Evolutionary conservation across 1,139 yeast species (phyloP).

Genomic region (Hemisphaericaspora subhashii): DNA sequence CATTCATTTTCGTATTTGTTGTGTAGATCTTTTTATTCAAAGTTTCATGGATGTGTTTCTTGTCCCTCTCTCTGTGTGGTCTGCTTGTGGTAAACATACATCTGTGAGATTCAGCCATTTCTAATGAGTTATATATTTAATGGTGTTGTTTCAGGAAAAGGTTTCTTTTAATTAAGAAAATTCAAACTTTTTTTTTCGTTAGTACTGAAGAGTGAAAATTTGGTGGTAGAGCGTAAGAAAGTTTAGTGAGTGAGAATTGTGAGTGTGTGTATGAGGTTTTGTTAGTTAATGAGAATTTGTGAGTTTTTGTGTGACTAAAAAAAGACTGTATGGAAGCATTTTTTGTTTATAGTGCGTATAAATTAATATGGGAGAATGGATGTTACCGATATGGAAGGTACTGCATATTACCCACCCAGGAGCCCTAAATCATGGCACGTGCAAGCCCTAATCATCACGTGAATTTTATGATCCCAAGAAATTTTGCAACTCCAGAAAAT

Average conservation of each 20-base stretch:
- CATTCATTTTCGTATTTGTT: too few relatives aligned
- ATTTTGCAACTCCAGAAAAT: too few relatives aligned
- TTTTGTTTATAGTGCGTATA: too few relatives aligned
- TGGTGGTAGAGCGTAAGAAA: not conserved
- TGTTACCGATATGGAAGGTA: not conserved
- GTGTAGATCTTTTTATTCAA: too few relatives aligned
- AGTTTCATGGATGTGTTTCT: too few relatives aligned
- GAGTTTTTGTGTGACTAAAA: not conserved
- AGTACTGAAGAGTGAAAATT: not conserved
- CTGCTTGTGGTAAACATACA: too few relatives aligned
- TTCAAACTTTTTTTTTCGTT: constrained; percentile 2
- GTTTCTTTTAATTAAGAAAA: not conserved
- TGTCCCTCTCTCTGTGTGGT: too few relatives aligned
- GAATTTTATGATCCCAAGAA: too few relatives aligned
- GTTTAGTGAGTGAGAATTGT: not conserved
- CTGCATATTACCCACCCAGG: too few relatives aligned
- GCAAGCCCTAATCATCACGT: constrained; percentile 4
- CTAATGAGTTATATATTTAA: constrained; percentile 11
- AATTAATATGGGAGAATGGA: constrained; percentile 2
- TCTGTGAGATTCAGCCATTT: constrained; percentile 97
- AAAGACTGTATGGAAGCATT: not conserved
- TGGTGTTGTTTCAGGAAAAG: constrained; percentile 2
- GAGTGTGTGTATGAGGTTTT: not conserved
- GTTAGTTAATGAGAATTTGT: not conserved
- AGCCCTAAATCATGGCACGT: too few relatives aligned